Conservation (phyloP, 2,329 filamentous ascomycete genomes). For the Daldinia sp. region DNA sequence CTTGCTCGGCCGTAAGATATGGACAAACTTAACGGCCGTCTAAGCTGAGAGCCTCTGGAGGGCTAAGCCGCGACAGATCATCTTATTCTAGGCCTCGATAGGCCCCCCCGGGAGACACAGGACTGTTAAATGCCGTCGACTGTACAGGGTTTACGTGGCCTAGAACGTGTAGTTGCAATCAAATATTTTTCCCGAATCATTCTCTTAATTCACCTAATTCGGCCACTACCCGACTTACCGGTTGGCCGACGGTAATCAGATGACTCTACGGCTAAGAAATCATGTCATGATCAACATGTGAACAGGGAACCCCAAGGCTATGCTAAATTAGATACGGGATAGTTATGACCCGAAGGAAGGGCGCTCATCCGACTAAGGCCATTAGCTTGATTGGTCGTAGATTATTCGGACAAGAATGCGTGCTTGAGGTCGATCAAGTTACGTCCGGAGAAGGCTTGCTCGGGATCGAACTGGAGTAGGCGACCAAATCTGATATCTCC, state of each 20-base stretch:
- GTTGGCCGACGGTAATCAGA: conserved; percentile 25
- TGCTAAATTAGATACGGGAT: conserved; percentile 30
- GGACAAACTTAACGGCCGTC: conserved; percentile 31
- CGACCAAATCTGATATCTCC: neutral
- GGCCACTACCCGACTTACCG: conserved; percentile 31
- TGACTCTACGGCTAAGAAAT: conserved; percentile 26
- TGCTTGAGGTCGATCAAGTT: conserved; percentile 9
- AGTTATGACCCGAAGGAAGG: conserved; percentile 18
- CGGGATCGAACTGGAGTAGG: neutral
- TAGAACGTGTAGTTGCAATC: conserved; percentile 31
- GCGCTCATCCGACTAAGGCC: conserved; percentile 17
- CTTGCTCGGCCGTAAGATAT: conserved; percentile 35
- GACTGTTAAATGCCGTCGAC: conserved; percentile 35
- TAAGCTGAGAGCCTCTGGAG: conserved; percentile 14
- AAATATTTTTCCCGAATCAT: conserved; percentile 25
- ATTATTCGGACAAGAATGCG: conserved; percentile 1
- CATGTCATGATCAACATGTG: conserved; percentile 33
- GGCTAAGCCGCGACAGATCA: conserved; percentile 21
- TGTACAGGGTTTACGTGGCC: conserved; percentile 37
- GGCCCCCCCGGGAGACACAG: conserved; percentile 31
- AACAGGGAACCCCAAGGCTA: conserved; percentile 27
- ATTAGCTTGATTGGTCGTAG: conserved; percentile 9
- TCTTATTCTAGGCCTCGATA: conserved; percentile 31
- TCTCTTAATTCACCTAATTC: conserved; percentile 30
- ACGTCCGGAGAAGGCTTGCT: conserved; percentile 3